A percentile compares a stretch with the other conserved stretches of the same genome.
phyloP scores from a whole-genome alignment of 2,329 filamentous ascomycete species.

The Paecilomyces formosus region DNA sequence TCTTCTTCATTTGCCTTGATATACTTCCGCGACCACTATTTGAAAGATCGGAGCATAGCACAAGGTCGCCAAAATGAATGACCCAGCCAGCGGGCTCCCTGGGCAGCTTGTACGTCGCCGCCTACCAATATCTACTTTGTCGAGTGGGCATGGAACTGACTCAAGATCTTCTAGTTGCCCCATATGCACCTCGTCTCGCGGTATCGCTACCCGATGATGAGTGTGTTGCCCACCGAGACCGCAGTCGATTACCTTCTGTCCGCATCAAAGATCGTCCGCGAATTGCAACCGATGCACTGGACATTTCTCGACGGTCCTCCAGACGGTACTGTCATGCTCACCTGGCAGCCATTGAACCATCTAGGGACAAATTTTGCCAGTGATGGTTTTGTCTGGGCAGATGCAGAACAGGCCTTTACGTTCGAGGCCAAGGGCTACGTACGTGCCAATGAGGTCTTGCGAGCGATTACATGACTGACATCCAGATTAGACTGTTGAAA shows the following conservation, averaged over 20 bases:
- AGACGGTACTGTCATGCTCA: constrained; percentile 75
- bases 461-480: constrained; percentile 3
- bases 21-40: neutral
- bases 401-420: constrained; percentile 68
- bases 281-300: constrained; percentile 84
- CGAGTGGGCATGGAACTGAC: constrained; percentile 5
- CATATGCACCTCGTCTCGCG: constrained; percentile 88
- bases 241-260: constrained; percentile 77
- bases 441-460: constrained; percentile 21
- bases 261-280: constrained; percentile 77
- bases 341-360: constrained; percentile 76
- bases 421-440: constrained; percentile 66
- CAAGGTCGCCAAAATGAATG: constrained; percentile 32
- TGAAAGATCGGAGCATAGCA: constrained; percentile 7
- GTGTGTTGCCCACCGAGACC: constrained; percentile 63
- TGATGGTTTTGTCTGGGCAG: constrained; percentile 88
- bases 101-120: constrained; percentile 34
- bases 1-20: neutral
- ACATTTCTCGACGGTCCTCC: constrained; percentile 76
- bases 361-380: constrained; percentile 70
- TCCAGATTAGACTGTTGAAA: constrained; percentile 68
- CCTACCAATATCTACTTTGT: constrained; percentile 1
- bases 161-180: constrained; percentile 52
- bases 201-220: constrained; percentile 68
- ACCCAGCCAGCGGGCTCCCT: constrained; percentile 39